phyloP scores from a whole-genome alignment of 2,329 filamentous ascomycete species.

The Apiospora malaysiana region DNA sequence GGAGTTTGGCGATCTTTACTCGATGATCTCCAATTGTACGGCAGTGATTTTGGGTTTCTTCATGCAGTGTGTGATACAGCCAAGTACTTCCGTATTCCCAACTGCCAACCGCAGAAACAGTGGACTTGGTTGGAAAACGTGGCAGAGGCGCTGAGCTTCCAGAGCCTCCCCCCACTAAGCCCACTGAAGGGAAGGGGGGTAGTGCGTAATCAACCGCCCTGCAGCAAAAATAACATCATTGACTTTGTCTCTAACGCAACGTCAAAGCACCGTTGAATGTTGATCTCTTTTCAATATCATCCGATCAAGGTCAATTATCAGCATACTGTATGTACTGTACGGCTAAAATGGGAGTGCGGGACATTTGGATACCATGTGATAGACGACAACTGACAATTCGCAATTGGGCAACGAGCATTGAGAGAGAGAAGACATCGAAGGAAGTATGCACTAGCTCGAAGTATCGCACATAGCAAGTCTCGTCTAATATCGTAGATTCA shows the following conservation, averaged over 20 bases:
- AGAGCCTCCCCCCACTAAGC: background rate
- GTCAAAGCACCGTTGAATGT: constrained; percentile 1
- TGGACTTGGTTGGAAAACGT: background rate
- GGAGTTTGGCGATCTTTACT: background rate
- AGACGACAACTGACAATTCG: background rate
- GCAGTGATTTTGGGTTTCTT: background rate
- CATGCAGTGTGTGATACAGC: background rate
- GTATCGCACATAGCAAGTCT: background rate
- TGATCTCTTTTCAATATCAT: background rate
- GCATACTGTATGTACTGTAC: too few species aligned
- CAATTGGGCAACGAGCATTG: background rate
- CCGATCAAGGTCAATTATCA: background rate
- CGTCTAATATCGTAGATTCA: constrained; percentile 10
- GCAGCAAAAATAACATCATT: background rate
- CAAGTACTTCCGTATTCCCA: background rate
- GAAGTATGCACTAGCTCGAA: background rate
- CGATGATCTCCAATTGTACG: background rate
- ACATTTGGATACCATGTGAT: background rate
- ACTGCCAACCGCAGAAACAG: background rate
- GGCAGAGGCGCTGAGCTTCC: background rate
- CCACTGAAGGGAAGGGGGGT: background rate
- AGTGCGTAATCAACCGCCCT: constrained; percentile 2
- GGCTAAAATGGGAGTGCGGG: too few species aligned
- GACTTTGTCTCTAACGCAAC: constrained; percentile 13
- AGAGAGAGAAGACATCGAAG: background rate